Evolutionary conservation across 2,329 filamentous ascomycete genomes (phyloP).

Genomic region (Colletotrichum salicis): DNA sequence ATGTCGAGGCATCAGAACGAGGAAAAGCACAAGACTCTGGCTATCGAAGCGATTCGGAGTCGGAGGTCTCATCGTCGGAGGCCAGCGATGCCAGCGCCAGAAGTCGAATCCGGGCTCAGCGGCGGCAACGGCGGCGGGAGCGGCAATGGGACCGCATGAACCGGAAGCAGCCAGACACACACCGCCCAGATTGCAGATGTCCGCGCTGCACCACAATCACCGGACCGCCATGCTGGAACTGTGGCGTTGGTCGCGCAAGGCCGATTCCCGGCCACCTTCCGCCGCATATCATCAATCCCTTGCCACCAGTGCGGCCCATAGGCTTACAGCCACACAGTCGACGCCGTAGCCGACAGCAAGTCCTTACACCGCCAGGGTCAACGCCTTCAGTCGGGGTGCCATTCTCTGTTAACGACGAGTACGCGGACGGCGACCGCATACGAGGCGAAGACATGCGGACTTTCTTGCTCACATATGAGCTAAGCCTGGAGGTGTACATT

Average conservation of each 20-base stretch:
- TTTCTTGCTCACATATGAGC: slow-evolving; percentile 58
- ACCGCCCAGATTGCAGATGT: slow-evolving; percentile 57
- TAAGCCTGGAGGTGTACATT: slow-evolving; percentile 61
- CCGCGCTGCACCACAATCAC: slow-evolving; percentile 49
- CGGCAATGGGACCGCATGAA: slow-evolving; percentile 50
- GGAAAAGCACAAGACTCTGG: slow-evolving; percentile 52
- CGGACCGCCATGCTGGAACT: slow-evolving; percentile 55
- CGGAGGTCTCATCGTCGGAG: slow-evolving; percentile 44
- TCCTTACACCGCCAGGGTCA: slow-evolving; percentile 31
- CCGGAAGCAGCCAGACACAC: slow-evolving; percentile 56
- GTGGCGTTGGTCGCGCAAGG: slow-evolving; percentile 47
- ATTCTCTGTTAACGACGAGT: slow-evolving; percentile 32
- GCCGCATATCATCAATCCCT: slow-evolving; percentile 29
- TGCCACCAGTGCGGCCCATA: slow-evolving; percentile 25
- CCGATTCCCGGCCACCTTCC: slow-evolving; percentile 41
- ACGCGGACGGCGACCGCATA: slow-evolving; percentile 47
- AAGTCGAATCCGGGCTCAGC: slow-evolving; percentile 47
- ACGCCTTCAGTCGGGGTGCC: slow-evolving; percentile 27
- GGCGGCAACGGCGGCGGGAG: slow-evolving; percentile 47
- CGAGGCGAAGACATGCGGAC: slow-evolving; percentile 56
- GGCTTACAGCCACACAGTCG: slow-evolving; percentile 31
- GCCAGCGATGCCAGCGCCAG: slow-evolving; percentile 49
- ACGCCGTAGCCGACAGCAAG: slow-evolving; percentile 28
- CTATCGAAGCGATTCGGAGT: slow-evolving; percentile 47
- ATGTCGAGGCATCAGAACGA: slow-evolving; percentile 52